Evolutionary conservation across 225 moss, liverwort and hornwort species (phyloP).

Genomic region (Pleurozium schreberi): DNA sequence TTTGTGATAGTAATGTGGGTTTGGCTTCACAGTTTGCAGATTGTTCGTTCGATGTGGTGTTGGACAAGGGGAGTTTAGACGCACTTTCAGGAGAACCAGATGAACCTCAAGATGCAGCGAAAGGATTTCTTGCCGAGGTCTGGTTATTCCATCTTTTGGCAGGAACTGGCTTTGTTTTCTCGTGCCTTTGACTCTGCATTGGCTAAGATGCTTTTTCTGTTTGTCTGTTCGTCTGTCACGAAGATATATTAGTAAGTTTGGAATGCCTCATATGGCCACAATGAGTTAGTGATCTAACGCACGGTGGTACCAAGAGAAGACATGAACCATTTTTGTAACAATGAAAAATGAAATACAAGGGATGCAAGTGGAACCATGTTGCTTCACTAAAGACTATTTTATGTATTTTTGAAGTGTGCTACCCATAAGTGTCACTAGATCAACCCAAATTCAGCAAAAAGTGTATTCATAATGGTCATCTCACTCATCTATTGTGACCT

Average conservation of each 20-base stretch:
- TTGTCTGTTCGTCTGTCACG: neutral
- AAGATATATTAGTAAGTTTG: neutral
- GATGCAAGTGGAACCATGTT: neutral
- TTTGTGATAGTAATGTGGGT: neutral
- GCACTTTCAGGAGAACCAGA: conserved; percentile 91
- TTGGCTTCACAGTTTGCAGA: conserved; percentile 60
- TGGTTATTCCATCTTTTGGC: neutral
- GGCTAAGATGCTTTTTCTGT: neutral
- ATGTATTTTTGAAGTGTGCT: neutral
- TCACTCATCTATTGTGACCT: neutral
- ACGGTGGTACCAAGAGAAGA: neutral
- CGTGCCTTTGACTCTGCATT: neutral
- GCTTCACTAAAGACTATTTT: neutral
- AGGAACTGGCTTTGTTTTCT: neutral
- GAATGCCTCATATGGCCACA: neutral
- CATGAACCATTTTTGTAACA: neutral
- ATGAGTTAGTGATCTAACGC: neutral
- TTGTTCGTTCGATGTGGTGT: conserved; percentile 68
- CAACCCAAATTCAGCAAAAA: neutral
- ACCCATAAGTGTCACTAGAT: too few relatives aligned
- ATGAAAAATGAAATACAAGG: neutral
- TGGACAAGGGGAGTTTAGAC: conserved; percentile 94
- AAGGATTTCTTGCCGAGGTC: conserved; percentile 74
- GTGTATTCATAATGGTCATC: neutral
- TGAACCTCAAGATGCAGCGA: conserved; percentile 60